Evolutionary conservation across 257 asterid genomes (phyloP).

Genomic region (Solanum dulcamara): DNA sequence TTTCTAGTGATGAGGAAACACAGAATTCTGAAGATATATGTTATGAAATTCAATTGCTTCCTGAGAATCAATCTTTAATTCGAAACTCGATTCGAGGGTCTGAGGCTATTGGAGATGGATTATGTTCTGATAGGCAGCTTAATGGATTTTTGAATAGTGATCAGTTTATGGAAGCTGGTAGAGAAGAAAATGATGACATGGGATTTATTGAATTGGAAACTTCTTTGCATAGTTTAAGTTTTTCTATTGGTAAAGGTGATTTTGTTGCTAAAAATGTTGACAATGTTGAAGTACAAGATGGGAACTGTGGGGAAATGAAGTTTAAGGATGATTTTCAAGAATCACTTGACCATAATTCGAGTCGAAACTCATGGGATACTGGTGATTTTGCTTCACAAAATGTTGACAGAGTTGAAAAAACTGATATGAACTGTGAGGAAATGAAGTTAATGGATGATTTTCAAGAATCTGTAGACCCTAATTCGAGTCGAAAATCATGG

Average conservation of each 20-base stretch:
- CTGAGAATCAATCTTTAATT: background rate
- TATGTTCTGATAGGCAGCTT: background rate
- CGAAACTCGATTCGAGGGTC: background rate
- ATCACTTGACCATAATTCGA: background rate
- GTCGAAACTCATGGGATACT: constrained; percentile 13
- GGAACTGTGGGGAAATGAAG: background rate
- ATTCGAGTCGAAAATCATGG: constrained; percentile 3
- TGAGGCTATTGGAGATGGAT: background rate
- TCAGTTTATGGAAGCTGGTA: background rate
- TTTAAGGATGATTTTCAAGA: background rate
- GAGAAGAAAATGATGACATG: constrained; percentile 15
- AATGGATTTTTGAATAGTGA: background rate
- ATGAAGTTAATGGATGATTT: background rate
- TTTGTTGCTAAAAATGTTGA: background rate
- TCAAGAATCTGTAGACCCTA: background rate
- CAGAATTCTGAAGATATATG: constrained; percentile 16
- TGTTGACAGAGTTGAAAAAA: background rate
- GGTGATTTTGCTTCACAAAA: background rate
- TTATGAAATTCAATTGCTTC: constrained; percentile 31
- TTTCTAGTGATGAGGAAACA: constrained; percentile 2
- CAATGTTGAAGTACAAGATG: background rate
- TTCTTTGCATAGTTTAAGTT: background rate
- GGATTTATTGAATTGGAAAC: constrained; percentile 50
- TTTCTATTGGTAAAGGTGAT: background rate
- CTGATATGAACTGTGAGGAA: background rate